Evolutionary conservation across 106 monocot genomes (phyloP).

Genomic region (Iris macrosiphon): DNA sequence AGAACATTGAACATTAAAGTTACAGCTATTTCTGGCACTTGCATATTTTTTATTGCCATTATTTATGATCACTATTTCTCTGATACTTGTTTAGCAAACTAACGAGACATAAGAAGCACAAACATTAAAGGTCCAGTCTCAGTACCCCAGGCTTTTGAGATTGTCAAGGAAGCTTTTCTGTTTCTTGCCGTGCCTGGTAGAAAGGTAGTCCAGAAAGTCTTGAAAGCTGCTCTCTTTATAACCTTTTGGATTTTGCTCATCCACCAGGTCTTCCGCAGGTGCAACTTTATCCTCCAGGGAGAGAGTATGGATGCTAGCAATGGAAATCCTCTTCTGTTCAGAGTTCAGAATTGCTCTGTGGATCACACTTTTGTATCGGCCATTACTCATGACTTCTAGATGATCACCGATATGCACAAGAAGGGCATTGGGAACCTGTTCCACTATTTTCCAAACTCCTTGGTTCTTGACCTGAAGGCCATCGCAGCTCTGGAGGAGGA

Average conservation of each 20-base stretch:
- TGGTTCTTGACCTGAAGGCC: constrained; percentile 37
- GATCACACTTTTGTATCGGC: constrained; percentile 31
- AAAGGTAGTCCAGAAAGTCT: constrained; percentile 35
- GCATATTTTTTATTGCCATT: too few species aligned
- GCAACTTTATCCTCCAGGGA: constrained; percentile 36
- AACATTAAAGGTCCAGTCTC: too few species aligned
- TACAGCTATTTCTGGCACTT: too few species aligned
- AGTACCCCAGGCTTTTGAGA: too few species aligned
- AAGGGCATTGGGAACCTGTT: constrained; percentile 11
- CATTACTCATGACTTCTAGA: constrained; percentile 65
- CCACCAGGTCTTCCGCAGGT: constrained; percentile 32
- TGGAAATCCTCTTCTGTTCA: constrained; percentile 27
- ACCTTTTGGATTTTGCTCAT: constrained; percentile 20
- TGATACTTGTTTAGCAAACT: too few species aligned
- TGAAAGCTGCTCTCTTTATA: constrained; percentile 48
- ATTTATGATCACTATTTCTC: too few species aligned
- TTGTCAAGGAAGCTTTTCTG: constrained; percentile 11
- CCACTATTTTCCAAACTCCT: constrained; percentile 25
- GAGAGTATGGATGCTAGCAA: constrained; percentile 47
- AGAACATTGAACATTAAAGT: too few species aligned
- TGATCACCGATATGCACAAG: constrained; percentile 62
- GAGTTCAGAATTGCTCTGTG: constrained; percentile 46
- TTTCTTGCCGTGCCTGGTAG: background rate
- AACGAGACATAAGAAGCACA: too few species aligned
- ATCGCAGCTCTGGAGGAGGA: constrained; percentile 36